Percentiles rank a stretch among this genome's conserved stretches.
Conservation (phyloP, 1,284 basidiomycete genomes). For the Apiotrichum montevideense region DNA sequence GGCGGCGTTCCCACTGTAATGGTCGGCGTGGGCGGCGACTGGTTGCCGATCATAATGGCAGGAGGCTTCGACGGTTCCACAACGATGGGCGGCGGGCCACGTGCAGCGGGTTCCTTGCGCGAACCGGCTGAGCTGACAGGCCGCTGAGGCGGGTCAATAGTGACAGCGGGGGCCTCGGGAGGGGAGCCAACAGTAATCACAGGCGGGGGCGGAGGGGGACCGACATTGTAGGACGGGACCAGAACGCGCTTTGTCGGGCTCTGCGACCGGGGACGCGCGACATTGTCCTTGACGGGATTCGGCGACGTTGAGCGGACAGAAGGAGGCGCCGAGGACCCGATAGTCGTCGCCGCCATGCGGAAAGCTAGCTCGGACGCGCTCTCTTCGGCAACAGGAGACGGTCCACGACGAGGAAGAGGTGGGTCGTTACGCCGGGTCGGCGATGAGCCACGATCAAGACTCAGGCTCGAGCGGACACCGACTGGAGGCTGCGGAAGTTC, state of each 20-base stretch:
- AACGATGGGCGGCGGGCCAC: background rate
- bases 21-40: slow-evolving; percentile 4
- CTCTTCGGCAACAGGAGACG: slow-evolving; percentile 6
- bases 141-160: too few species aligned
- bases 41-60: background rate
- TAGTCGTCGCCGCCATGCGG: slow-evolving; percentile 7
- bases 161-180: background rate
- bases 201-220: background rate
- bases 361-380: slow-evolving; percentile 6
- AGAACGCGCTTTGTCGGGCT: slow-evolving; percentile 1
- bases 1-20: slow-evolving; percentile 3
- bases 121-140: too few species aligned
- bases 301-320: background rate
- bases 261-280: background rate
- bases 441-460: slow-evolving; percentile 36
- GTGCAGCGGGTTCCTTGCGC: background rate
- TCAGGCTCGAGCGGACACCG: slow-evolving; percentile 31
- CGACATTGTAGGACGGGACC: background rate
- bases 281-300: background rate
- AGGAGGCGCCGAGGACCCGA: slow-evolving; percentile 1
- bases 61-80: background rate
- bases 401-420: background rate
- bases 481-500: slow-evolving; percentile 40
- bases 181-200: background rate
- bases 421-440: background rate